Evolutionary conservation across 2,329 filamentous ascomycete genomes (phyloP), one percentile per base, ranked within the genome.

Genomic region (Shiraia sp.): DNA sequence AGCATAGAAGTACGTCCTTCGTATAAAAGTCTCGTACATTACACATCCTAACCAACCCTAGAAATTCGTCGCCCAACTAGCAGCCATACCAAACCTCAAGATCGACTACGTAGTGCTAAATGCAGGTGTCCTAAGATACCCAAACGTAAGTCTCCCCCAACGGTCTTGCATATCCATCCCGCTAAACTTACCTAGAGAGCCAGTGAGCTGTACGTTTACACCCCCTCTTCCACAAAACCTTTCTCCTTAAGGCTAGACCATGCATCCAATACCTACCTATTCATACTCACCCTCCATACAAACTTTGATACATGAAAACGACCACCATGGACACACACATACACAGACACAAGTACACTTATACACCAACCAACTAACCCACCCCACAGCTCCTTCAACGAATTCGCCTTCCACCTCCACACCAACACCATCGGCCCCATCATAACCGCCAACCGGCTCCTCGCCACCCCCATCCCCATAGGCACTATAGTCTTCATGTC

Each of bases 341-440:
- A n/a, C n/a, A n/a, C n/a, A n/a, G n/a, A n/a, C n/a, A n/a, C n/a
- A n/a, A n/a, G n/a, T n/a, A n/a, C n/a, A n/a, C n/a, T n/a, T n/a
- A n/a, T n/a, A n/a, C n/a, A n/a, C n/a, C n/a, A n/a, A n/a, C n/a
- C n/a, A n/a, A n/a, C n/a, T n/a, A n/a, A n/a, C n/a, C n/a, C n/a
- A n/a, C n/a, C n/a, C n/a, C 26, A 19, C 42, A 79, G 77, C 36
- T 75, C 77, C 6, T 81, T 78, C 57, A 65, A 74, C 23, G 70
- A 76, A 30, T 81, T 82, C 46, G 71, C 75, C 9, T 73, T 77
- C 45, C 79, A 82, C 51, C 68, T 82, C 4, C 72, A 79, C 39
- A 81, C 78, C 28, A 82, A 82, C 58, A 79, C 78, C 12, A 78
- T 83, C 40, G 79, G 79, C 0, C 79, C 79, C n/a, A 77, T 82